Conservation (phyloP, 2,329 filamentous ascomycete species). For the Calonectria pseudoturangicola region DNA sequence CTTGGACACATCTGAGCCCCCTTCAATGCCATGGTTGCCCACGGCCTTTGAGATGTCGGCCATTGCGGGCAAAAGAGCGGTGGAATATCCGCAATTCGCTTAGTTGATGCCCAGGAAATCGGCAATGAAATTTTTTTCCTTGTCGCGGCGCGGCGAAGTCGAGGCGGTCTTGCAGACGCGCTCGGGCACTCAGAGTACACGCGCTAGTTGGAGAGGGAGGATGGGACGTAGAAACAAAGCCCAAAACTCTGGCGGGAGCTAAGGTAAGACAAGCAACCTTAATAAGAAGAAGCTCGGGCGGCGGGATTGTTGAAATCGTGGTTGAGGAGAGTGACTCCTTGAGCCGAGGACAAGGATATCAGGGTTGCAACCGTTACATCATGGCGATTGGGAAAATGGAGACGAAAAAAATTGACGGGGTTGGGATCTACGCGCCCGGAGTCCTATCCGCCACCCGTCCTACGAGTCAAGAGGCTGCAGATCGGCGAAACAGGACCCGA, state of each 20-base stretch:
- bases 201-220: background rate
- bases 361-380: conserved; percentile 31
- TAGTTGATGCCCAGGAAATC: background rate
- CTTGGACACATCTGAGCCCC: conserved; percentile 20
- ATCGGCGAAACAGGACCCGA: conserved; percentile 6
- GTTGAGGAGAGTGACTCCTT: background rate
- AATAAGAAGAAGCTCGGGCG: conserved; percentile 14
- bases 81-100: background rate
- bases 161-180: background rate
- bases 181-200: conserved; percentile 6
- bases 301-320: background rate
- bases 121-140: background rate
- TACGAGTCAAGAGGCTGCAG: background rate
- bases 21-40: background rate
- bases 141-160: background rate
- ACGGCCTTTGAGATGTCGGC: conserved; percentile 21
- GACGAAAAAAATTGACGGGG: conserved; percentile 27
- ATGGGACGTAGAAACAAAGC: conserved; percentile 21
- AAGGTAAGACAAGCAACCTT: conserved; percentile 18
- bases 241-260: conserved; percentile 17
- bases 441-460: background rate
- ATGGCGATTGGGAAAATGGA: conserved; percentile 2
- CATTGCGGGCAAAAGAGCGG: conserved; percentile 14
- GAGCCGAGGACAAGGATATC: conserved; percentile 2
- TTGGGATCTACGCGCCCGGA: conserved; percentile 30